Conservation (phyloP, 768 basidiomycete species). For the Neoboletus magnificus region DNA sequence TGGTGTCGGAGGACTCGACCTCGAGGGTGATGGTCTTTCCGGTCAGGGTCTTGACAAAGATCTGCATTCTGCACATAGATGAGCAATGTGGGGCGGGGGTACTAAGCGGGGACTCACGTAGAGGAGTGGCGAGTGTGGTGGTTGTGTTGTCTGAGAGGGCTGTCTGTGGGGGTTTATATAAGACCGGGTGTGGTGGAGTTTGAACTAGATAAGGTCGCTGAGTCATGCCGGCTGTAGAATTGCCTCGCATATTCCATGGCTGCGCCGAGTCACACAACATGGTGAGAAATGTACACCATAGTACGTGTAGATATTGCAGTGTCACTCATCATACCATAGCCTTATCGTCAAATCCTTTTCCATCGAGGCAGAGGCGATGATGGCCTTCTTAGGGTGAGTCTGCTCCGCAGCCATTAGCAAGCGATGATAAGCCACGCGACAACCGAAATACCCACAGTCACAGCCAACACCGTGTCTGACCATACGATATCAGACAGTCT, state of each 20-base stretch:
- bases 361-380: constrained; percentile 87
- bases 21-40: constrained; percentile 70
- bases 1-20: constrained; percentile 28
- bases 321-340: constrained; percentile 62
- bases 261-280: too few relatives aligned
- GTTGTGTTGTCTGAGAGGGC: background rate
- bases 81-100: background rate
- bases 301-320: background rate
- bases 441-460: constrained; percentile 53
- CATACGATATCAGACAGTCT: background rate
- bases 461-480: constrained; percentile 65
- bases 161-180: constrained; percentile 13
- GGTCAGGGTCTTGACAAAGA: constrained; percentile 85
- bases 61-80: constrained; percentile 39
- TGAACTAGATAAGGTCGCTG: constrained; percentile 1
- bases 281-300: too few relatives aligned
- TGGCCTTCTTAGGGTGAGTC: constrained; percentile 71
- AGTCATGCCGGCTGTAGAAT: constrained; percentile 8
- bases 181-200: constrained; percentile 7
- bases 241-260: constrained; percentile 5
- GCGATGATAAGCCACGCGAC: background rate
- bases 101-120: background rate
- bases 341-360: constrained; percentile 85
- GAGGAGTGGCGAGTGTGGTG: background rate
- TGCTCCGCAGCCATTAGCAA: constrained; percentile 31